These are phyloP conservation scores for Thalassia testudinum DNA, from an alignment of 116 monocot genomes.

Conservation along the genomic window DNA sequence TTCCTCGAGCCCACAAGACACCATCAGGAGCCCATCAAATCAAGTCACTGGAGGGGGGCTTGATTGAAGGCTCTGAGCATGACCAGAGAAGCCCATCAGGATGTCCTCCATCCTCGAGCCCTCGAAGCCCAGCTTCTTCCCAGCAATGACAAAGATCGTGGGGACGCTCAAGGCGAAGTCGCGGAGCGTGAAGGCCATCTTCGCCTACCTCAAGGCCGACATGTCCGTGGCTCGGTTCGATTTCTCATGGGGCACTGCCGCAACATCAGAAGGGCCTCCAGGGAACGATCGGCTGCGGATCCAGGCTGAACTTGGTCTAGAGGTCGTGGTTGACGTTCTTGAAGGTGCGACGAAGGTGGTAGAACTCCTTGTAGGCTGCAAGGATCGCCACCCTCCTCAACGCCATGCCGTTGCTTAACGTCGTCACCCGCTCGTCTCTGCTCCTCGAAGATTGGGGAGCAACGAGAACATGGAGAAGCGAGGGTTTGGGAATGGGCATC, in stretches of 20 bases:
- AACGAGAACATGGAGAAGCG: too few relatives aligned
- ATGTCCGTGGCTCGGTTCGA: conserved; percentile 21
- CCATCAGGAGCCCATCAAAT: neutral
- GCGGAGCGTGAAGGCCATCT: conserved; percentile 15
- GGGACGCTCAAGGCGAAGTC: conserved; percentile 56
- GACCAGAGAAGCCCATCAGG: conserved; percentile 60
- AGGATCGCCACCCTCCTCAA: conserved; percentile 63
- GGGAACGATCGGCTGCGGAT: too few relatives aligned
- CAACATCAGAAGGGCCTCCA: too few relatives aligned
- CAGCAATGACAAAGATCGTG: conserved; percentile 63
- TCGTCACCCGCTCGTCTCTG: too few relatives aligned
- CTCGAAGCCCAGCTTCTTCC: conserved; percentile 45
- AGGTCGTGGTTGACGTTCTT: conserved; percentile 75
- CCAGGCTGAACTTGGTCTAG: conserved; percentile 85
- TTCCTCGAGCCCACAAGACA: neutral
- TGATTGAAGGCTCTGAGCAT: too few relatives aligned
- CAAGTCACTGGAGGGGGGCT: neutral
- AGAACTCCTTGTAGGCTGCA: conserved; percentile 82
- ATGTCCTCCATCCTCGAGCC: conserved; percentile 65
- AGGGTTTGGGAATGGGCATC: too few relatives aligned
- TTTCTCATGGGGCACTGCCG: conserved; percentile 4
- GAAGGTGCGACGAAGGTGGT: conserved; percentile 76
- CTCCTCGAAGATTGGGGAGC: too few relatives aligned
- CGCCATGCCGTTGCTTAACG: conserved; percentile 82
- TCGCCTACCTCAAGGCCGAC: conserved; percentile 28